Evolutionary conservation across 1,139 yeast species (phyloP).

Genomic region (Blastobotrys ciferrii): DNA sequence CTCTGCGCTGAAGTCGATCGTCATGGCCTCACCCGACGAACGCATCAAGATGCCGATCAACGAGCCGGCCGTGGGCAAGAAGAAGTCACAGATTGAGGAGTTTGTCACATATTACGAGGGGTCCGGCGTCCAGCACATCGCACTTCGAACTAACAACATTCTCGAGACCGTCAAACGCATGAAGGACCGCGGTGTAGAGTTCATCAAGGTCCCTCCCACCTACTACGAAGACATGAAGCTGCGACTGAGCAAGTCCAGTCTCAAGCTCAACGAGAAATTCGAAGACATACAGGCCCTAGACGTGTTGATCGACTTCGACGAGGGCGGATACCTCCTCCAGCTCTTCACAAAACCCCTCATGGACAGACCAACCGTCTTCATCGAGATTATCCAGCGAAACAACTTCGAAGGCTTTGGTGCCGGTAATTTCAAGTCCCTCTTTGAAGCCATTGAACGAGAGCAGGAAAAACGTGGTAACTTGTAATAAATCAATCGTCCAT

Average conservation of each 20-base stretch:
- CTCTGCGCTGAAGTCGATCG: constrained; percentile 69
- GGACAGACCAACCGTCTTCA: constrained; percentile 77
- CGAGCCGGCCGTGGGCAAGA: constrained; percentile 70
- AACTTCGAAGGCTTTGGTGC: constrained; percentile 86
- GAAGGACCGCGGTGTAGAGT: constrained; percentile 62
- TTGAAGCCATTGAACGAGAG: constrained; percentile 71
- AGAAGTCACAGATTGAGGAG: constrained; percentile 78
- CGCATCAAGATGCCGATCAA: constrained; percentile 75
- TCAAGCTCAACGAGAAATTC: constrained; percentile 51
- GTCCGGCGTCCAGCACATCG: constrained; percentile 82
- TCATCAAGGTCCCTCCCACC: constrained; percentile 53
- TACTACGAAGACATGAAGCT: constrained; percentile 54
- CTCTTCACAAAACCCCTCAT: constrained; percentile 73
- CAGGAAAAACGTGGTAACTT: constrained; percentile 40
- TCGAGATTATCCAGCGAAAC: constrained; percentile 75
- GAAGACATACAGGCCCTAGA: constrained; percentile 46
- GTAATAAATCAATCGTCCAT: constrained; percentile 19
- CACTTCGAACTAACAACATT: constrained; percentile 61
- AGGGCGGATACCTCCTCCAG: constrained; percentile 68
- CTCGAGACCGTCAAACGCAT: constrained; percentile 54
- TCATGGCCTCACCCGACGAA: constrained; percentile 70
- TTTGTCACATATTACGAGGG: constrained; percentile 72
- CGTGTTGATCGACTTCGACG: constrained; percentile 73
- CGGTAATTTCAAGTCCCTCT: constrained; percentile 78
- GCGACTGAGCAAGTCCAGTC: constrained; percentile 43